Evolutionary conservation across 192 early-diverging fungal species (phyloP).

Genomic region (Nowakowskiella sp.): DNA sequence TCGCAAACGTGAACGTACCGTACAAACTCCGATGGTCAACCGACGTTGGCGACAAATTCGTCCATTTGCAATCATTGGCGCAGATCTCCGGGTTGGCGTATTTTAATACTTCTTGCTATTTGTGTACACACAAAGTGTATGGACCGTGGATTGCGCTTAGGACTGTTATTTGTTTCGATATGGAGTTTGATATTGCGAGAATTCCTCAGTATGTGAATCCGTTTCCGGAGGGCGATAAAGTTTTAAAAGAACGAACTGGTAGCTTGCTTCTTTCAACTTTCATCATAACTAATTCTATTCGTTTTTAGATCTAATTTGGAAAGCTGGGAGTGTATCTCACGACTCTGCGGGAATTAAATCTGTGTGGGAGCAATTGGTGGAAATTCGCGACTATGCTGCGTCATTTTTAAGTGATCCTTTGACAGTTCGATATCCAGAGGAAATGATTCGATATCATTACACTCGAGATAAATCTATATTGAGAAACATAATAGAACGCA

Average conservation of each 20-base stretch:
- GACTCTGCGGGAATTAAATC: conserved; percentile 9
- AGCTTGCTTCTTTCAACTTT: too few relatives aligned
- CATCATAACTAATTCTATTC: too few relatives aligned
- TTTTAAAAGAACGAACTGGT: background rate
- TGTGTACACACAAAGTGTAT: conserved; percentile 20
- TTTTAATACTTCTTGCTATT: conserved; percentile 12
- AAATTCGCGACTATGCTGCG: conserved; percentile 9
- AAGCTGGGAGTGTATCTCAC: conserved; percentile 4
- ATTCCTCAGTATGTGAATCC: conserved; percentile 16
- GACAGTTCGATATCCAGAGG: conserved; percentile 7
- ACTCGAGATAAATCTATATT: conserved; percentile 18
- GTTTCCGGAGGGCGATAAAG: background rate
- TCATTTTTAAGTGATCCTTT: conserved; percentile 5
- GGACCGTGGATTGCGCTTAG: conserved; percentile 35
- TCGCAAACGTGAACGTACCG: background rate
- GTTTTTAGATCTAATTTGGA: too few relatives aligned
- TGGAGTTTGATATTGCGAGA: conserved; percentile 1
- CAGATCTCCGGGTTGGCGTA: conserved; percentile 17
- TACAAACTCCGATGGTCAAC: conserved; percentile 17
- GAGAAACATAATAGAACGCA: background rate
- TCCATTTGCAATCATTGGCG: conserved; percentile 26
- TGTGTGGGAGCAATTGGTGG: conserved; percentile 11
- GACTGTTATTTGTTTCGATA: conserved; percentile 22
- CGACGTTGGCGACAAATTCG: conserved; percentile 19
- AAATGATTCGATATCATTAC: conserved; percentile 31